Conservation (phyloP, 441 rosid species). For the Melastoma candidum region DNA sequence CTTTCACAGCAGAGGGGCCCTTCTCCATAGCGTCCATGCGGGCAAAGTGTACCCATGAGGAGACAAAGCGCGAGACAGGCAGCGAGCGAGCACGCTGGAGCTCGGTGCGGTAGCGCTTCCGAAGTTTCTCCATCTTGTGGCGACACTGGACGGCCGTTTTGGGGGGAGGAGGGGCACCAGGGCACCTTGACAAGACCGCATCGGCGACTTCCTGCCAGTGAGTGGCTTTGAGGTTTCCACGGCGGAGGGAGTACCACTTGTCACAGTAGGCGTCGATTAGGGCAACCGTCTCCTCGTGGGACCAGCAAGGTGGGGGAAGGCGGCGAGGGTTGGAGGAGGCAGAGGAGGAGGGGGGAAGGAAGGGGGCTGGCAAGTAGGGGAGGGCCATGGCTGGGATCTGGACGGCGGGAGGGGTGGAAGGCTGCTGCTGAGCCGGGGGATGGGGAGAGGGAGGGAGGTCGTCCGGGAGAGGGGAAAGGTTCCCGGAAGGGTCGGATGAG, state of each 20-base stretch:
- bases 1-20: conserved; percentile 30
- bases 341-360: conserved; percentile 14
- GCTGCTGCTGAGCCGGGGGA: too few species aligned
- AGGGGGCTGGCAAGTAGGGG: conserved; percentile 22
- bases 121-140: conserved; percentile 97
- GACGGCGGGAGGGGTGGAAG: conserved; percentile 8
- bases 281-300: conserved; percentile 75
- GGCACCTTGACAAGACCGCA: conserved; percentile 45
- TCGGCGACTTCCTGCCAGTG: conserved; percentile 97
- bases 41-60: conserved; percentile 89
- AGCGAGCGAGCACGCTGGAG: conserved; percentile 83
- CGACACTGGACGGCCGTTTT: conserved; percentile 96
- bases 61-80: conserved; percentile 64
- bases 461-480: conserved; percentile 7
- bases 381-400: conserved; percentile 18
- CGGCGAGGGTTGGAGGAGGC: conserved; percentile 48
- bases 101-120: conserved; percentile 84
- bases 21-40: conserved; percentile 92
- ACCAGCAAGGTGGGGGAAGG: conserved; percentile 94
- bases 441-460: too few species aligned
- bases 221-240: conserved; percentile 79
- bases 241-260: conserved; percentile 80
- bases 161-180: conserved; percentile 48
- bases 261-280: conserved; percentile 76
- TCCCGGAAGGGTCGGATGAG: conserved; percentile 18